Conservation (phyloP, 805 yeast species). For the Candida verbasci region DNA sequence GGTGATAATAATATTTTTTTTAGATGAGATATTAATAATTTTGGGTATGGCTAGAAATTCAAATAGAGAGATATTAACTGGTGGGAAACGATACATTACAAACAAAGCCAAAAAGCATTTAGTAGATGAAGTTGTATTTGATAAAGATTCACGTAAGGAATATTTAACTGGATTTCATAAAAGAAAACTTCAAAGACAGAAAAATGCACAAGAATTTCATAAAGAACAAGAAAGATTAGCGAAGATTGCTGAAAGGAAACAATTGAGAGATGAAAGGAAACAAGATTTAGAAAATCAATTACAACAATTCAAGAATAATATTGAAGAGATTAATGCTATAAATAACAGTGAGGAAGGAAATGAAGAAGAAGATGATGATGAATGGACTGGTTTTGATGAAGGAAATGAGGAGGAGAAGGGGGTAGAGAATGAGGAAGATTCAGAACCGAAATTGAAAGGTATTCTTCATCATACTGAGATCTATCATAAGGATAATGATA, state of each 20-base stretch:
- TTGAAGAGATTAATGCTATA: conserved; percentile 21
- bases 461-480: conserved; percentile 44
- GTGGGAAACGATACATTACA: conserved; percentile 75
- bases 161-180: conserved; percentile 94
- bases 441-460: conserved; percentile 22
- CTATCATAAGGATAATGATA: conserved; percentile 24
- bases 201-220: conserved; percentile 71
- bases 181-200: conserved; percentile 83
- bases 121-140: conserved; percentile 82
- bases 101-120: conserved; percentile 62
- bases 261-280: conserved; percentile 66
- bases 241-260: conserved; percentile 71
- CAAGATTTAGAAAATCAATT: conserved; percentile 61
- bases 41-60: too few species aligned
- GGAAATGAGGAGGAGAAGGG: conserved; percentile 9
- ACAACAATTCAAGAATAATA: conserved; percentile 49
- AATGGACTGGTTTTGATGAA: conserved; percentile 40
- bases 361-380: conserved; percentile 20
- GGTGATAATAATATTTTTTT: conserved; percentile 1
- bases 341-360: conserved; percentile 20
- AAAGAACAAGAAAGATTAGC: conserved; percentile 75
- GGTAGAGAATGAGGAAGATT: conserved; percentile 9
- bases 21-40: conserved; percentile 6
- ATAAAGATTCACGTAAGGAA: conserved; percentile 72
- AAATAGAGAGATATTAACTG: conserved; percentile 84